These are phyloP conservation scores for Quercus gilva DNA, from an alignment of 306 rosid species.

Conservation along the genomic window DNA sequence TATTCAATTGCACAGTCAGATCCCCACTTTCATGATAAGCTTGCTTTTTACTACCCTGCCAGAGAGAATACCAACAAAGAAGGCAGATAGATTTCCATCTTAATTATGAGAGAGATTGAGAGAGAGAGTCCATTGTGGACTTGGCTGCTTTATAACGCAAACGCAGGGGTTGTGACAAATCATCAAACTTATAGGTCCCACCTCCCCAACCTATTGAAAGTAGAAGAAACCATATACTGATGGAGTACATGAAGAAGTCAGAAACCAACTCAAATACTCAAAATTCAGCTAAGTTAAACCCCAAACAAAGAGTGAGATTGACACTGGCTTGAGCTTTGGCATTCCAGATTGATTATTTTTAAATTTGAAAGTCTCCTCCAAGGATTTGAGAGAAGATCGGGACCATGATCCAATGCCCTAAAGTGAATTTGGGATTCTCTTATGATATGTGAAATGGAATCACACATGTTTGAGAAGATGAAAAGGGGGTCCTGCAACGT, in stretches of 20 bases:
- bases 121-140: slow-evolving; percentile 21
- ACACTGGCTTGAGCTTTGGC: too few relatives aligned
- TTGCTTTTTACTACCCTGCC: slow-evolving; percentile 45
- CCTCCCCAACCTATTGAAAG: background rate
- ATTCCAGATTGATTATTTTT: too few relatives aligned
- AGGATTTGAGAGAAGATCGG: background rate
- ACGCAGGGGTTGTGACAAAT: slow-evolving; percentile 57
- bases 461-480: slow-evolving; percentile 6
- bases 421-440: background rate
- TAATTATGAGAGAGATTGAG: slow-evolving; percentile 37
- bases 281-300: background rate
- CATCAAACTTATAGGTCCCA: slow-evolving; percentile 49
- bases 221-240: slow-evolving; percentile 1
- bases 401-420: too few relatives aligned
- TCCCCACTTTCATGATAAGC: slow-evolving; percentile 59
- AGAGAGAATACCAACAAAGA: slow-evolving; percentile 58
- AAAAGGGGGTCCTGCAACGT: slow-evolving; percentile 37
- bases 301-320: too few relatives aligned
- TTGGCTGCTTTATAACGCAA: slow-evolving; percentile 50
- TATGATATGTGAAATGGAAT: background rate
- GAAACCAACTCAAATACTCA: background rate
- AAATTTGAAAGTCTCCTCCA: background rate
- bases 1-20: slow-evolving; percentile 61
- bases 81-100: slow-evolving; percentile 38
- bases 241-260: background rate